Conservation (phyloP, 2,329 filamentous ascomycete genomes). For the Cryphonectria japonica region DNA sequence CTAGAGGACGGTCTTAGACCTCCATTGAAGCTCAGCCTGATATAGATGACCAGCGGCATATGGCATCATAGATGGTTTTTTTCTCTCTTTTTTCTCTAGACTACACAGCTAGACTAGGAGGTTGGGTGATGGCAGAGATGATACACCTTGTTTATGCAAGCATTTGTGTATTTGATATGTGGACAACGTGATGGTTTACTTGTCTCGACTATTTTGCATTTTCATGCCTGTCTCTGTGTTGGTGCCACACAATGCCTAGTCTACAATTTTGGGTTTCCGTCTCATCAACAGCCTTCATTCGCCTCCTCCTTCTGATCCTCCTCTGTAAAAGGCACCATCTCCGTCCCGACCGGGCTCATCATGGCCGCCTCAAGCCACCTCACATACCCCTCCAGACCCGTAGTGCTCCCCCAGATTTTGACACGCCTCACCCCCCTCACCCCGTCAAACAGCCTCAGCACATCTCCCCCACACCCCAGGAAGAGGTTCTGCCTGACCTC, state of each 20-base stretch:
- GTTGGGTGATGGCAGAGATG: background rate
- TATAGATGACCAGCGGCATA: conserved; percentile 16
- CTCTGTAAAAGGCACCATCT: background rate
- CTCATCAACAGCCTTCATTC: background rate
- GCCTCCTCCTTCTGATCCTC: background rate
- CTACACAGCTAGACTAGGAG: conserved; percentile 11
- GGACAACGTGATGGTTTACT: background rate
- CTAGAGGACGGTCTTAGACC: conserved; percentile 21
- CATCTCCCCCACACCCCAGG: conserved; percentile 43
- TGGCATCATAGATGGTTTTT: conserved; percentile 22
- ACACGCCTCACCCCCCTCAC: conserved; percentile 46
- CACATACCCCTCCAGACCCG: conserved; percentile 48
- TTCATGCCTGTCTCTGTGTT: background rate
- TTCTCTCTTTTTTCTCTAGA: background rate
- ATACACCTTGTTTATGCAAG: background rate
- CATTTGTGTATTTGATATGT: background rate
- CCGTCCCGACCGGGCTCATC: conserved; percentile 33
- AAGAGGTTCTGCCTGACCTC: conserved; percentile 46
- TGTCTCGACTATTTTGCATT: background rate
- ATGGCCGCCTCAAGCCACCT: conserved; percentile 46
- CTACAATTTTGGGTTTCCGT: background rate
- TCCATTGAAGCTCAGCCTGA: conserved; percentile 19
- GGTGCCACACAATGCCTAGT: background rate
- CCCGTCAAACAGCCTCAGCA: conserved; percentile 46
- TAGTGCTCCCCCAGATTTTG: conserved; percentile 42